Conservation (phyloP, 441 rosid genomes). For the Jatropha multifida region DNA sequence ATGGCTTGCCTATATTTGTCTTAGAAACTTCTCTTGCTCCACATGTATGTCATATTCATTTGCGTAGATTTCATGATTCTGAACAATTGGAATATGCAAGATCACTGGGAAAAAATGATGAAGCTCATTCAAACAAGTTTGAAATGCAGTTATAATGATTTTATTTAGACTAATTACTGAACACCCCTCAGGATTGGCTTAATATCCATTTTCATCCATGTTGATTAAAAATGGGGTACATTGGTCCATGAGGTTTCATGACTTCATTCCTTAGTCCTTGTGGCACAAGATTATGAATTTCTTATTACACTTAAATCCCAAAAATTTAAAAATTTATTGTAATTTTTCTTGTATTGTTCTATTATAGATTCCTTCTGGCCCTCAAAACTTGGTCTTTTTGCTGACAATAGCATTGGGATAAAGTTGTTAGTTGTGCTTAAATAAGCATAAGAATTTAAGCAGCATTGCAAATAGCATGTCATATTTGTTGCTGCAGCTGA, state of each 20-base stretch:
- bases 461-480: background rate
- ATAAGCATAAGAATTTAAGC: background rate
- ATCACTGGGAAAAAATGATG: background rate
- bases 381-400: background rate
- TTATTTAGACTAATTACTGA: background rate
- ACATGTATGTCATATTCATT: background rate
- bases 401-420: background rate
- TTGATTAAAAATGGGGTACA: background rate
- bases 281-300: background rate
- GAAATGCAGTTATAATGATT: background rate
- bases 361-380: background rate
- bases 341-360: background rate
- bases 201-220: background rate
- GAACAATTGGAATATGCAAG: background rate
- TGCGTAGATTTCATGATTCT: background rate
- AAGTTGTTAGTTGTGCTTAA: background rate
- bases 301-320: background rate
- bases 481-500: slow-evolving; percentile 1
- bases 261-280: background rate
- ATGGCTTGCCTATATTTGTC: slow-evolving; percentile 9
- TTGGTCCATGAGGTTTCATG: background rate
- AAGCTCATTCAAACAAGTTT: background rate
- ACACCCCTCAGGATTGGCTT: background rate
- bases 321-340: background rate
- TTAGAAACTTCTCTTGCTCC: background rate